These are phyloP conservation scores for Kwoniella europaea DNA, from an alignment of 768 basidiomycete species.

Conservation along the genomic window DNA sequence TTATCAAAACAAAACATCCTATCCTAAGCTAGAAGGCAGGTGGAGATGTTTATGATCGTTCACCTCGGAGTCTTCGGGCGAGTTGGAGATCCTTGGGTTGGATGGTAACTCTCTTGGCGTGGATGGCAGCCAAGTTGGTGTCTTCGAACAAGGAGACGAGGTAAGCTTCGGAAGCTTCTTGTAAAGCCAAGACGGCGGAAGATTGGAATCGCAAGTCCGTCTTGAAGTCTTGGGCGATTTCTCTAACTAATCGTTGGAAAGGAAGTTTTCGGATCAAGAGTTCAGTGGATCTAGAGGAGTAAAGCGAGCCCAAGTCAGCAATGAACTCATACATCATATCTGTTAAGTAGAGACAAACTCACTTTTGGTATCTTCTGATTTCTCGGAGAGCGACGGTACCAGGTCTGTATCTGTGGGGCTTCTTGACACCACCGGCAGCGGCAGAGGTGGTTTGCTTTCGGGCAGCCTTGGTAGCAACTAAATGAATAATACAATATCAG, in stretches of 20 bases:
- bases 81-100: slow-evolving; percentile 64
- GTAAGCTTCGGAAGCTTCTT: slow-evolving; percentile 69
- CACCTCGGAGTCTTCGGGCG: slow-evolving; percentile 58
- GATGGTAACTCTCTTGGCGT: slow-evolving; percentile 73
- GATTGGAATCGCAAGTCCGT: slow-evolving; percentile 74
- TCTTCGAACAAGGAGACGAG: slow-evolving; percentile 67
- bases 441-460: slow-evolving; percentile 58
- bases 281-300: slow-evolving; percentile 62
- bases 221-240: slow-evolving; percentile 84
- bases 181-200: slow-evolving; percentile 64
- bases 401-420: slow-evolving; percentile 79
- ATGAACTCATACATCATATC: background rate
- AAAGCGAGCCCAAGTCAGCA: too few relatives aligned
- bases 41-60: slow-evolving; percentile 43
- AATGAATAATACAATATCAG: slow-evolving; percentile 13
- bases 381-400: slow-evolving; percentile 79
- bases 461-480: slow-evolving; percentile 58
- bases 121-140: slow-evolving; percentile 60
- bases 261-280: slow-evolving; percentile 64
- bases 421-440: slow-evolving; percentile 73
- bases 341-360: slow-evolving; percentile 21
- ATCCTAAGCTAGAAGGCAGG: background rate
- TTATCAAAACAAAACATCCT: background rate
- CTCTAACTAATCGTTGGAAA: slow-evolving; percentile 76
- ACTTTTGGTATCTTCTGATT: slow-evolving; percentile 63